Base-by-base conservation (phyloP, 345 rosid genomes). In the Pugionium dolabratum region DNA sequence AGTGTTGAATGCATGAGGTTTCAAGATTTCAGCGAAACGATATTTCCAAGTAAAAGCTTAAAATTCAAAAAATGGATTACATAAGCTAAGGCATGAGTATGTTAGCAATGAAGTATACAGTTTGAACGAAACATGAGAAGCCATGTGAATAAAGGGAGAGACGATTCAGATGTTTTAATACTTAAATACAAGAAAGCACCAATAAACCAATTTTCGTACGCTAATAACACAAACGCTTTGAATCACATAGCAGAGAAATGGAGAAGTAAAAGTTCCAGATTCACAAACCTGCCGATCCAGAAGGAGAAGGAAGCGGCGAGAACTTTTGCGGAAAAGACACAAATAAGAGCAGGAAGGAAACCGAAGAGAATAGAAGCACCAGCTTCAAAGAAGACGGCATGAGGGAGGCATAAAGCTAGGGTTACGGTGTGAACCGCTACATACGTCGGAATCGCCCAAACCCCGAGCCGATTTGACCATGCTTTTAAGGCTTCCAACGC, bases 251-350 rank as follows among this genome's bases (percentile, higher is more conserved):
- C 18, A 42, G 2, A 41, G 32, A 41, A 30, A 48, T 4, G 7
- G 27, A 11, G 52, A 4, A 9, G 8, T 1, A 5, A 42, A 9
- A 11, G 7, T 8, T 4, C 3, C 1, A 54, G 59, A 54, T 54
- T 55, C 32, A 36, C 46, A 45, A 4, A 87, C 99, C 97, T 90
- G 90, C 97, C 91, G 78, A 94, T 79, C 84, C 82, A 79, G 77
- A 94, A 94, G 54, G 97, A 94, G 66, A 88, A 86, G 18, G 99
- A 88, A 72, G 95, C 96, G 1, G 94, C 99, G 32, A 94, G 79
- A 48, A 90, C 41, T 72, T 94, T 90, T 52, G 97, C 90, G 7
- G 80, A 78, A 67, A 90, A 86, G 50, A 90, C 90, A 66, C 95
- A 85, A 66, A 85, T 62, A 9, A 90, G 87, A 5, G 91, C 96